Base-by-base conservation (phyloP, 1,139 yeast species). In the Saccharomyces pastorianus region DNA sequence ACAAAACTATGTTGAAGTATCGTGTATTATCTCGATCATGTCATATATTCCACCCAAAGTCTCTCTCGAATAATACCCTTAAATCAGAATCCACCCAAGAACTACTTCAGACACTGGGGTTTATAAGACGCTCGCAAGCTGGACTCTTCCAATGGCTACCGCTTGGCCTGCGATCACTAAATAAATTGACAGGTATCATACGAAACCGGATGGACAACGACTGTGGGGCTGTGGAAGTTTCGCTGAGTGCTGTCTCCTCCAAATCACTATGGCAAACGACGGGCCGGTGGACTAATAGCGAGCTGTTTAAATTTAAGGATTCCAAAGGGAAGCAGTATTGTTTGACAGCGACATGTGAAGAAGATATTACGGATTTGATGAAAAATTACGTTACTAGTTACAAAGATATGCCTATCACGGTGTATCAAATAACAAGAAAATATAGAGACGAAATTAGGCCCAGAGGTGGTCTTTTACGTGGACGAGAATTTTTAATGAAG, bases 291-390 rank as follows among this genome's bases (percentile, higher is more conserved):
- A 68, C 67, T 0, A 78, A 80, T 53, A 28, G 48, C 4, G 93
- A 86, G 64, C 64, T 86, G 28, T 88, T 85, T 69, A 82, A 82
- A 64, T 64, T 88, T 48, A 66, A 63, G 50, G 85, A 82, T 58
- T 71, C 77, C 0, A 70, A 72, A 42, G 76, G 76, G 11, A 73
- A 76, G 34, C 82, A 81, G 20, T 84, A 74, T 62, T 80, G 95
- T 63, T 73, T 93, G 26, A 85, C 86, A 0, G 93, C 99, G 0
- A 93, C 99, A 0, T 90, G 95, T 58, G 99, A 93, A 66, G 99
- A 95, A 67, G 97, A 91, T 63, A 82, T 93, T 51, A 88, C 97
- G 0, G 74, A 76, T 26, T 68, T 89, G 52, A 84, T 89, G 29
- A 78, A 79, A n/a, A 68, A 71, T 41, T 75, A 73, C 32, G 71